Conservation (phyloP, 1,284 basidiomycete genomes). For the Cutaneotrichosporon mucoides region DNA sequence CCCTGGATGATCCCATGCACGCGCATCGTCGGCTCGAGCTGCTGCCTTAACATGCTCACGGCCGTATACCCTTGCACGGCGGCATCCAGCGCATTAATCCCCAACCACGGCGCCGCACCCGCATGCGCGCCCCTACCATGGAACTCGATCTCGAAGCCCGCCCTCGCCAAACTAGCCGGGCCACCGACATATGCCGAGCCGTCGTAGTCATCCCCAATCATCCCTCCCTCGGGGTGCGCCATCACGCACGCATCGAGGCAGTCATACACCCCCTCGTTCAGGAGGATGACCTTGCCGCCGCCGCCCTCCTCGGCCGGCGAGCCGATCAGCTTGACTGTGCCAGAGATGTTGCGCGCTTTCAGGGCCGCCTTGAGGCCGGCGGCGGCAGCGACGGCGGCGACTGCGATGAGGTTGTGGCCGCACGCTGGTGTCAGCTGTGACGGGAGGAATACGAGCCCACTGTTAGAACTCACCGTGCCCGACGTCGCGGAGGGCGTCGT, state of each 20-base stretch:
- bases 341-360: conserved; percentile 33
- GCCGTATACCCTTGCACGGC: conserved; percentile 49
- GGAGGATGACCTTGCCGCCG: conserved; percentile 68
- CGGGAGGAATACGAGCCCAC: too few relatives aligned
- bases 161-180: conserved; percentile 26
- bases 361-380: conserved; percentile 40
- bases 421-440: conserved; percentile 58
- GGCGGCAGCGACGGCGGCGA: conserved; percentile 44
- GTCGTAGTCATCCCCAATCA: conserved; percentile 1
- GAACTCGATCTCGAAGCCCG: conserved; percentile 30
- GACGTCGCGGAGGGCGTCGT: conserved; percentile 26
- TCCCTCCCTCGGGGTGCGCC: conserved; percentile 28
- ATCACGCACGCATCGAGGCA: conserved; percentile 30
- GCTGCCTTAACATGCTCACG: conserved; percentile 51
- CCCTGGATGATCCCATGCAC: conserved; percentile 49
- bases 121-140: conserved; percentile 33
- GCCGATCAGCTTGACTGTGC: conserved; percentile 43
- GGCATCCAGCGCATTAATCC: conserved; percentile 53
- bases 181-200: conserved; percentile 22
- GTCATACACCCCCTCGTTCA: conserved; percentile 73
- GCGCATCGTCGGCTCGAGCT: conserved; percentile 41
- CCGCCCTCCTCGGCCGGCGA: conserved; percentile 68
- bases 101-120: conserved; percentile 49
- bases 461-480: conserved; percentile 24
- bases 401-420: conserved; percentile 54